Conservation (phyloP, 257 asterid genomes). For the Nicotiana noctiflora region DNA sequence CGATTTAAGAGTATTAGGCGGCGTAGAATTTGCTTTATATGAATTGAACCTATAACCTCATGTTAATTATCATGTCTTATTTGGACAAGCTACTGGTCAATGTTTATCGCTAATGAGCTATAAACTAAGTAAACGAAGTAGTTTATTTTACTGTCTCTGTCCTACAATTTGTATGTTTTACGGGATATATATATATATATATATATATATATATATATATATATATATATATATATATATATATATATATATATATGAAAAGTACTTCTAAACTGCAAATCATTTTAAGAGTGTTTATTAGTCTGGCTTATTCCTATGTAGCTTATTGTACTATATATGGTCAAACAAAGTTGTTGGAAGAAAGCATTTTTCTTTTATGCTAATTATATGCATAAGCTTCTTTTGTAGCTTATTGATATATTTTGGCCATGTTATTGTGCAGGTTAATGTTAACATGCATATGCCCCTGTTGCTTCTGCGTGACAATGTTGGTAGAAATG, state of each 20-base stretch:
- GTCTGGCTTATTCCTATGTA: background rate
- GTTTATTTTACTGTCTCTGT: background rate
- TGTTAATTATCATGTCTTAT: too few species aligned
- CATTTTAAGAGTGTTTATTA: background rate
- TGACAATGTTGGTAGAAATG: constrained; percentile 12
- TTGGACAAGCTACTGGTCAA: too few species aligned
- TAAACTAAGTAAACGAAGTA: too few species aligned
- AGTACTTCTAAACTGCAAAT: background rate
- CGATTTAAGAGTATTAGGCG: background rate
- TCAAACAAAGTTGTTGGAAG: too few species aligned
- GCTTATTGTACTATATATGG: background rate
- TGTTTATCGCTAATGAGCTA: too few species aligned
- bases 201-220: too few species aligned
- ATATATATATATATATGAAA: background rate
- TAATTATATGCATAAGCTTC: too few species aligned
- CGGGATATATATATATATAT: background rate
- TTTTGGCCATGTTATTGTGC: constrained; percentile 1
- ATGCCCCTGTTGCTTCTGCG: constrained; percentile 20
- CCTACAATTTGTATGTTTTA: background rate
- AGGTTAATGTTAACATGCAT: constrained; percentile 15
- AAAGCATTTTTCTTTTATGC: too few species aligned
- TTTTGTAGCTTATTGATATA: too few species aligned
- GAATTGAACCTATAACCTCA: too few species aligned
- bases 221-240: too few species aligned
- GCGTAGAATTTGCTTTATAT: background rate